A percentile compares a stretch with the other conserved stretches of the same genome.
Evolutionary conservation across 257 asterid genomes (phyloP).

Genomic region (Jasminum sambac): DNA sequence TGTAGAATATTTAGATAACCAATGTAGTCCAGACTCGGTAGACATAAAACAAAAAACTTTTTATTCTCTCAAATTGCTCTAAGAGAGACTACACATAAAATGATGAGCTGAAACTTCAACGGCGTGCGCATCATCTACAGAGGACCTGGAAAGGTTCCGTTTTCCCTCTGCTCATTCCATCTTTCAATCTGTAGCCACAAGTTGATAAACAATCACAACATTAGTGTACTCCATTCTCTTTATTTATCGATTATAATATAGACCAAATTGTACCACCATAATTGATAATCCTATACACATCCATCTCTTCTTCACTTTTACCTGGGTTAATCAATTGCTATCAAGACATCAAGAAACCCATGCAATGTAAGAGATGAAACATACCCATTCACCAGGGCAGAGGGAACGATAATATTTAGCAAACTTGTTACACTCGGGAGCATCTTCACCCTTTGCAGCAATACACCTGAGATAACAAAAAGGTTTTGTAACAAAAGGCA

Average conservation of each 20-base stretch:
- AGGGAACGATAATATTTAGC: constrained; percentile 93
- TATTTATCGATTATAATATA: not conserved
- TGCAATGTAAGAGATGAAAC: constrained; percentile 9
- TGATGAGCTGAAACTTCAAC: constrained; percentile 21
- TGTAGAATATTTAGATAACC: too few species aligned
- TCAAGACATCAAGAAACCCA: constrained; percentile 13
- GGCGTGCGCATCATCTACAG: constrained; percentile 40
- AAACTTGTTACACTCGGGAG: constrained; percentile 89
- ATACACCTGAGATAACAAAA: constrained; percentile 59
- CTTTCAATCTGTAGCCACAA: constrained; percentile 66
- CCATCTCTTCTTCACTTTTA: not conserved
- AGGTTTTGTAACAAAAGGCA: constrained; percentile 16
- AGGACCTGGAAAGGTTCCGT: constrained; percentile 95
- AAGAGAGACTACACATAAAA: constrained; percentile 31
- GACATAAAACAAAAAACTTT: constrained; percentile 31
- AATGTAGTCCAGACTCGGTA: too few species aligned
- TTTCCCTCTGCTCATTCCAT: constrained; percentile 99
- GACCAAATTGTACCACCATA: not conserved
- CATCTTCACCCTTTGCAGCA: constrained; percentile 91
- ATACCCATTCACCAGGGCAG: constrained; percentile 99
- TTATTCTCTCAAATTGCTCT: constrained; percentile 30
- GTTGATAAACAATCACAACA: not conserved
- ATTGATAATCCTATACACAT: not conserved
- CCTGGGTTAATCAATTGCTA: constrained; percentile 12
- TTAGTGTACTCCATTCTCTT: not conserved